Base-by-base conservation (phyloP, 2,329 filamentous ascomycete genomes). In the Zasmidium cellare region DNA sequence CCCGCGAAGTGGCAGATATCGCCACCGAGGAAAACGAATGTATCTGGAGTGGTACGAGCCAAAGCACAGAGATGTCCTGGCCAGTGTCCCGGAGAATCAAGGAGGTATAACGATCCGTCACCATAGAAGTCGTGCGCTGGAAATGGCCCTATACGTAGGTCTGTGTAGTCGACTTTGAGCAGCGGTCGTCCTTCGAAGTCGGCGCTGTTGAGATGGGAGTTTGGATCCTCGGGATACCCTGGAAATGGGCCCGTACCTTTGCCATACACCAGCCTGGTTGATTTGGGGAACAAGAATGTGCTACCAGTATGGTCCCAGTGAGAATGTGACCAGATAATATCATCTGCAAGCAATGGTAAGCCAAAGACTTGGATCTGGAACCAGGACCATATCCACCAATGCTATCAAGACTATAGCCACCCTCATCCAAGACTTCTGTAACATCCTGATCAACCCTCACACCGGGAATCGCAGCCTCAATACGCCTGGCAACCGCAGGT, bases 31-130 rank as follows among this genome's bases (percentile, higher is more conserved):
- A 73, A 75, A 1, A 72, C 62, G 46, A 77, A 72, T 1, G 72
- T 77, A 11, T 77, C 66, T 12, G 52, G 28, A 0, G 73, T 72
- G 0, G 74, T 76, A 14, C 79, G 71, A 1, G 76, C 79, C 0
- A 83, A 70, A 3, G 72, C 80, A 53, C 72, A 74, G 11, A 80
- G 62, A 61, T 81, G 79, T 2, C 77, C 78, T 14, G 78, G 67
- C 0, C 77, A 73, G 63, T 83, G 80, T 0, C 82, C 82, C 0
- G 80, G 79, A 6, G 75, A 72, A 59, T 79, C 69, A 23, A 84
- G 70, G 3, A 84, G 69, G 62, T 82, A 83, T 55, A 84, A 80
- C 19, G 71, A 76, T 0, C 80, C 80, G 62, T 84, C 81, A 1
- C 76, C 75, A 54, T 82, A 84, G 62, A 76, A 83, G 63, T 84